These are phyloP conservation scores for Candolleomyces aberdarensis DNA, from an alignment of 768 basidiomycete genomes.

Conservation along the genomic window DNA sequence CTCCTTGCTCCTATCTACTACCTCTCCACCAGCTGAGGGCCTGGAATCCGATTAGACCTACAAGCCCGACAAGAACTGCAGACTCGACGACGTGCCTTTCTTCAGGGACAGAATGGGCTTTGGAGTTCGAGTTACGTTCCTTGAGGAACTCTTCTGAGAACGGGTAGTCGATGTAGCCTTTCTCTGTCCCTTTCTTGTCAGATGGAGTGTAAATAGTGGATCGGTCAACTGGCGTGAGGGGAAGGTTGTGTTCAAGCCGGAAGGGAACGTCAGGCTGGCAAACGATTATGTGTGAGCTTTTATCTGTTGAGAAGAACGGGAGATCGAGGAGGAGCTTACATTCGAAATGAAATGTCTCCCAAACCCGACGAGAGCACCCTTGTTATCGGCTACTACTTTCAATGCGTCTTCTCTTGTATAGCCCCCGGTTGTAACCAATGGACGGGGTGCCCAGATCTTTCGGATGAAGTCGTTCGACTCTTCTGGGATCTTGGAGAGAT, in stretches of 20 bases:
- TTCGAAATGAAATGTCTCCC: conserved; percentile 30
- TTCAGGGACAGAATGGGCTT: too few species aligned
- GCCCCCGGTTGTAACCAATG: conserved; percentile 42
- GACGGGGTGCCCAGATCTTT: conserved; percentile 40
- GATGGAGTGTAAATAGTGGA: conserved; percentile 37
- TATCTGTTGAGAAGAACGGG: not conserved
- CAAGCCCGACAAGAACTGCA: too few species aligned
- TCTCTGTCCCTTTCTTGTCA: conserved; percentile 18
- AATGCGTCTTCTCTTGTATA: conserved; percentile 40
- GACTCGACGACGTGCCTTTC: too few species aligned
- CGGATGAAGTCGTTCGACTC: conserved; percentile 43
- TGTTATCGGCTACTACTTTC: conserved; percentile 18
- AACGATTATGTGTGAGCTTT: not conserved
- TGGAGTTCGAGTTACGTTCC: too few species aligned
- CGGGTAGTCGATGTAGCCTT: conserved; percentile 31
- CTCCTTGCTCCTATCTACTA: too few species aligned
- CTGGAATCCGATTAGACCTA: too few species aligned
- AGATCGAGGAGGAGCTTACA: conserved; percentile 16
- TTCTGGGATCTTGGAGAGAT: not conserved
- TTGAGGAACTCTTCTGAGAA: conserved; percentile 14
- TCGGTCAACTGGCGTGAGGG: conserved; percentile 30
- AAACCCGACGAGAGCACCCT: conserved; percentile 27
- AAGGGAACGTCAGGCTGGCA: conserved; percentile 12
- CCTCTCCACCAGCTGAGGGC: too few species aligned
- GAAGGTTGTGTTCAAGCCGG: conserved; percentile 8